Evolutionary conservation across 805 yeast species (phyloP).

Genomic region (Kuraishia piskuri): DNA sequence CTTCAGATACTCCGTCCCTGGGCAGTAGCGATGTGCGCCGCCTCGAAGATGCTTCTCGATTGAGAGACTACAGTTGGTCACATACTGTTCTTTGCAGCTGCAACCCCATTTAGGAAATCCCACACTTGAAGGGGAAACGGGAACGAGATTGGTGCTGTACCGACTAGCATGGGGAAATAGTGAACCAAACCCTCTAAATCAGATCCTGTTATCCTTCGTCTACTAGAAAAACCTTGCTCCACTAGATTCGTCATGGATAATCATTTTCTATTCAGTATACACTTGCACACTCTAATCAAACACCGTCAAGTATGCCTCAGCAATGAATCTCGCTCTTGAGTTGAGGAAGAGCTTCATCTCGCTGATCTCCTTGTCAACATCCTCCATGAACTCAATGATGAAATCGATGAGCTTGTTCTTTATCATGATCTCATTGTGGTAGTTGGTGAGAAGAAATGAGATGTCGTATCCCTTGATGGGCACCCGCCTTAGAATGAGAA

Average conservation of each 20-base stretch:
- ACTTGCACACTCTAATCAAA: conserved; percentile 47
- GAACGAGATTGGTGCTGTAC: no score
- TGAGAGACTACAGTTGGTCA: no score
- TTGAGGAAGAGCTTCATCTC: conserved; percentile 96
- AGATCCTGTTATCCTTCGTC: neutral
- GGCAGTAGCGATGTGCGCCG: no score
- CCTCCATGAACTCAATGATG: conserved; percentile 97
- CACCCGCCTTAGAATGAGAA: conserved; percentile 81
- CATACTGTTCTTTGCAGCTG: no score
- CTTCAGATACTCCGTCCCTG: no score
- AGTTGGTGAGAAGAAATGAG: conserved; percentile 86
- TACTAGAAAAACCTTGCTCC: neutral
- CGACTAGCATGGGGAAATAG: no score
- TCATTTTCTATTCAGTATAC: neutral
- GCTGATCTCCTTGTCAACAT: conserved; percentile 96
- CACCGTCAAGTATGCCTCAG: conserved; percentile 90
- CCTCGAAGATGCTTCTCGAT: no score
- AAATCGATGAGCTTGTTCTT: conserved; percentile 94
- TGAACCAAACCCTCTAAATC: no score
- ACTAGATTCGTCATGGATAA: no score
- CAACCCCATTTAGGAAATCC: no score
- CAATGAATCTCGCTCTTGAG: conserved; percentile 96
- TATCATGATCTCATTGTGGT: conserved; percentile 92
- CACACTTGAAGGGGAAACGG: no score
- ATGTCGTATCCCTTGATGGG: conserved; percentile 91